phyloP scores from a whole-genome alignment of 768 basidiomycete species.

The Collybia nuda region DNA sequence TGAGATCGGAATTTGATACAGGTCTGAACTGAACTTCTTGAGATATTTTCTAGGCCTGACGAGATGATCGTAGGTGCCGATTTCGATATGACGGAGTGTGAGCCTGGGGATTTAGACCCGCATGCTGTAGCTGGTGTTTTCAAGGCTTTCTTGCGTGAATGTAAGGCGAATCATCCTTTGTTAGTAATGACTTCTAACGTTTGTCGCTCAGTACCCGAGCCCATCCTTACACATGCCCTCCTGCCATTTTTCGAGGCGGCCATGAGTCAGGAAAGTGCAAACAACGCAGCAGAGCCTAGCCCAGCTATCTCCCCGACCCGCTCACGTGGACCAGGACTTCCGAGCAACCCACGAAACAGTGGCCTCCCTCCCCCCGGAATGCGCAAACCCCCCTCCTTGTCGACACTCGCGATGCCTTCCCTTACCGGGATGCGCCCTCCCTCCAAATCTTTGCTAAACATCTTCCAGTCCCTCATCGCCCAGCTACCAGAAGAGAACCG shows the following conservation, averaged over 20 bases:
- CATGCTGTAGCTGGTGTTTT: conserved; percentile 93
- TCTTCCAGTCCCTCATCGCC: conserved; percentile 61
- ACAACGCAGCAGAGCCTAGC: conserved; percentile 23
- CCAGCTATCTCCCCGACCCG: conserved; percentile 9
- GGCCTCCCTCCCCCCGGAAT: conserved; percentile 34
- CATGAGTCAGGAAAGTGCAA: conserved; percentile 53
- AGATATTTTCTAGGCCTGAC: conserved; percentile 1
- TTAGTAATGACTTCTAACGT: conserved; percentile 5
- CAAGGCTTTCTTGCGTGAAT: conserved; percentile 89
- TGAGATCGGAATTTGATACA: conserved; percentile 81
- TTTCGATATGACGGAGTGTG: conserved; percentile 75
- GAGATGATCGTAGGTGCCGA: conserved; percentile 65
- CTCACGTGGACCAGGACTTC: conserved; percentile 15
- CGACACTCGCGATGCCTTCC: conserved; percentile 73
- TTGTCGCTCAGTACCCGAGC: conserved; percentile 69
- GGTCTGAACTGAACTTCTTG: conserved; percentile 33
- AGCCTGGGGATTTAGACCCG: conserved; percentile 88
- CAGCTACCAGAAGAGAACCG: conserved; percentile 79
- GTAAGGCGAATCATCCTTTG: conserved; percentile 45
- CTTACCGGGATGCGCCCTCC: conserved; percentile 61
- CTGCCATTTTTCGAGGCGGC: conserved; percentile 79
- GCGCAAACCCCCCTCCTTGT: conserved; percentile 78
- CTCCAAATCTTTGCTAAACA: conserved; percentile 54
- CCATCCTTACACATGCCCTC: conserved; percentile 74
- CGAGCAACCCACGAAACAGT: conserved; percentile 22